These are phyloP conservation scores for Trametes maxima DNA, from an alignment of 768 basidiomycete genomes.

Conservation along the genomic window DNA sequence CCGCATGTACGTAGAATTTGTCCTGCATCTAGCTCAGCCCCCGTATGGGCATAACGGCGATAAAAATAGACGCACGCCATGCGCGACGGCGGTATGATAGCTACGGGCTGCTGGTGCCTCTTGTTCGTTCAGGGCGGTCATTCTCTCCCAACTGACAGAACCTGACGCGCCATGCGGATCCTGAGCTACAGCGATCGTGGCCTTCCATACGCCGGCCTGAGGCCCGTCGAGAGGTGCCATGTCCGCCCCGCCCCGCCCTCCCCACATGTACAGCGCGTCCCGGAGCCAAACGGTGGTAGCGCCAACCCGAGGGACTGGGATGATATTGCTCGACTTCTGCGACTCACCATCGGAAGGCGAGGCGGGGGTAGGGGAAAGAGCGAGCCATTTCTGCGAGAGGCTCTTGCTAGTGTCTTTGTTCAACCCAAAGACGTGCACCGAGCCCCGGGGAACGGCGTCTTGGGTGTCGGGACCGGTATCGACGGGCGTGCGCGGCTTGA, in stretches of 20 bases:
- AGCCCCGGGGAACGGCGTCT: slow-evolving; percentile 13
- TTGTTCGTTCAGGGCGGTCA: slow-evolving; percentile 32
- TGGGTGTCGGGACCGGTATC: slow-evolving; percentile 32
- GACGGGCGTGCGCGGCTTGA: slow-evolving; percentile 44
- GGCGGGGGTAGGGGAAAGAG: slow-evolving; percentile 27
- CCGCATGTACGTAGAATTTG: slow-evolving; percentile 43
- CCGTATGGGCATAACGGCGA: too few species aligned
- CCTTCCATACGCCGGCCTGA: slow-evolving; percentile 25
- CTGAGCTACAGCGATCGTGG: not conserved
- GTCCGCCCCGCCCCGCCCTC: slow-evolving; percentile 45
- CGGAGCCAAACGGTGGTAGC: slow-evolving; percentile 18
- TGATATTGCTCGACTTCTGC: not conserved
- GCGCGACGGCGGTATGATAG: slow-evolving; percentile 38
- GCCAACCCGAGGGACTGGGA: slow-evolving; percentile 33
- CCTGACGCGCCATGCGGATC: not conserved
- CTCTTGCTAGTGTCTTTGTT: not conserved
- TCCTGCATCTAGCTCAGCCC: slow-evolving; percentile 24
- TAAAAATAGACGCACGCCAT: slow-evolving; percentile 29
- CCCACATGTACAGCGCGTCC: slow-evolving; percentile 42
- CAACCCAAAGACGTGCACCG: slow-evolving; percentile 33
- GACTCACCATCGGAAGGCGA: not conserved
- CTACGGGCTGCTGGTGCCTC: slow-evolving; percentile 38
- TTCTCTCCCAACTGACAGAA: slow-evolving; percentile 35
- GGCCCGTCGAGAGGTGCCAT: slow-evolving; percentile 38
- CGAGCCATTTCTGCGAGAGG: slow-evolving; percentile 22